These are phyloP conservation scores for Coemansia sp. DNA, from an alignment of 192 early-diverging fungal species.

Conservation along the genomic window DNA sequence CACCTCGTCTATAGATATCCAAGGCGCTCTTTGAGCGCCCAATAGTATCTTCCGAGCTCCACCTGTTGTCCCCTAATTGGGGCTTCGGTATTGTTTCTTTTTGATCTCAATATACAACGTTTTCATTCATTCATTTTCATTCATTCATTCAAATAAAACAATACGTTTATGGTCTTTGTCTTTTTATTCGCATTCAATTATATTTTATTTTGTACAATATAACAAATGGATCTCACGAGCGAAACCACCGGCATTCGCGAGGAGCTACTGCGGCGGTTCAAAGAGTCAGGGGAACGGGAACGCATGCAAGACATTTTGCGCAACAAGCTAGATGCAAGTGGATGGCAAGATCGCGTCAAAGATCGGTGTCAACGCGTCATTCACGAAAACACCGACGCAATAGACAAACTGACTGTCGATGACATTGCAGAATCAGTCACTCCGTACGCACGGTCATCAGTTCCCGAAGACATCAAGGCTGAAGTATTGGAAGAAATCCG, in stretches of 20 bases:
- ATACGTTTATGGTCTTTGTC: too few relatives aligned
- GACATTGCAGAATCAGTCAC: constrained; percentile 49
- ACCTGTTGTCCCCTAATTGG: too few relatives aligned
- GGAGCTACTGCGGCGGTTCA: constrained; percentile 50
- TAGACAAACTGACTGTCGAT: constrained; percentile 45
- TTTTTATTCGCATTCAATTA: not conserved
- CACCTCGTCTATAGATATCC: too few relatives aligned
- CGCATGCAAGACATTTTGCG: constrained; percentile 53
- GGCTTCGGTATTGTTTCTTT: too few relatives aligned
- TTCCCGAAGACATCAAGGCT: constrained; percentile 48
- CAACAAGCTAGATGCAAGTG: constrained; percentile 47
- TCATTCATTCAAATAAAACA: too few relatives aligned
- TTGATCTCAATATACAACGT: too few relatives aligned
- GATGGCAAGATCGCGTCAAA: constrained; percentile 55
- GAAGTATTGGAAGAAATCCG: constrained; percentile 51
- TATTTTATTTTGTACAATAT: constrained; percentile 8
- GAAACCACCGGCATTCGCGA: constrained; percentile 42
- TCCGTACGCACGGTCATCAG: constrained; percentile 38
- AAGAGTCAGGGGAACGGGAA: constrained; percentile 55
- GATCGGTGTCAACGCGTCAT: constrained; percentile 49
- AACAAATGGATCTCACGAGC: constrained; percentile 14
- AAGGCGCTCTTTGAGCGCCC: too few relatives aligned
- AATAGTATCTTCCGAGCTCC: too few relatives aligned
- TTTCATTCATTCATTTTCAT: too few relatives aligned
- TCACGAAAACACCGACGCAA: constrained; percentile 26